phyloP scores from a whole-genome alignment of 139 green algal genomes.

The Diplosphaera chodatii region DNA sequence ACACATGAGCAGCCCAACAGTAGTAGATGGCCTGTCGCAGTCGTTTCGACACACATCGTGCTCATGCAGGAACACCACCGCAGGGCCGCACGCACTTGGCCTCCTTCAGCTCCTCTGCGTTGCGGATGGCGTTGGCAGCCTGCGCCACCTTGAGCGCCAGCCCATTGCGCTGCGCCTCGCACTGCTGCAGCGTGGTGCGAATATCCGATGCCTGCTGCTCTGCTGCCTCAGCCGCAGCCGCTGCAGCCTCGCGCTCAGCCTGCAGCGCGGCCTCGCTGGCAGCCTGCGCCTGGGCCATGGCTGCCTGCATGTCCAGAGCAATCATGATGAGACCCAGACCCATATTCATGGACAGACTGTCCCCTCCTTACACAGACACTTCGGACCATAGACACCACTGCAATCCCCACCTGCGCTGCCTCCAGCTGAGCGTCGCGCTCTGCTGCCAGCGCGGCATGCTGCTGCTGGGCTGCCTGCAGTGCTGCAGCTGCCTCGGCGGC shows the following conservation, averaged over 20 bases:
- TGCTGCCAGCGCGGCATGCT: conserved; percentile 1
- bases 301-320: neutral
- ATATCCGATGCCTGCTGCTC: conserved; percentile 19
- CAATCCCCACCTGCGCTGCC: conserved; percentile 3
- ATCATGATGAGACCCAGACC: too few relatives aligned
- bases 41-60: too few relatives aligned
- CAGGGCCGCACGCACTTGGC: too few relatives aligned
- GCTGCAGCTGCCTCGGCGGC: conserved; percentile 9
- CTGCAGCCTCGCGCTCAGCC: conserved; percentile 8
- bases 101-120: conserved; percentile 74
- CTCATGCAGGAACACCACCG: too few relatives aligned
- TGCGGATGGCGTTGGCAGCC: conserved; percentile 54
- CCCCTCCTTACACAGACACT: too few relatives aligned
- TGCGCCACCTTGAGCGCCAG: conserved; percentile 55
- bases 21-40: too few relatives aligned
- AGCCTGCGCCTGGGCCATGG: neutral
- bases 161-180: conserved; percentile 24
- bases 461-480: conserved; percentile 3
- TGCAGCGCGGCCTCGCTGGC: conserved; percentile 2
- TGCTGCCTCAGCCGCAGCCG: conserved; percentile 2
- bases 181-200: conserved; percentile 12
- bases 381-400: too few relatives aligned
- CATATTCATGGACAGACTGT: too few relatives aligned
- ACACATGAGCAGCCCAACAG: too few relatives aligned
- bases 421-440: conserved; percentile 2